A percentile compares a stretch with the other conserved stretches of the same genome.
Evolutionary conservation across 2,329 filamentous ascomycete species (phyloP).

Genomic region (Verticillium albo-atrum): DNA sequence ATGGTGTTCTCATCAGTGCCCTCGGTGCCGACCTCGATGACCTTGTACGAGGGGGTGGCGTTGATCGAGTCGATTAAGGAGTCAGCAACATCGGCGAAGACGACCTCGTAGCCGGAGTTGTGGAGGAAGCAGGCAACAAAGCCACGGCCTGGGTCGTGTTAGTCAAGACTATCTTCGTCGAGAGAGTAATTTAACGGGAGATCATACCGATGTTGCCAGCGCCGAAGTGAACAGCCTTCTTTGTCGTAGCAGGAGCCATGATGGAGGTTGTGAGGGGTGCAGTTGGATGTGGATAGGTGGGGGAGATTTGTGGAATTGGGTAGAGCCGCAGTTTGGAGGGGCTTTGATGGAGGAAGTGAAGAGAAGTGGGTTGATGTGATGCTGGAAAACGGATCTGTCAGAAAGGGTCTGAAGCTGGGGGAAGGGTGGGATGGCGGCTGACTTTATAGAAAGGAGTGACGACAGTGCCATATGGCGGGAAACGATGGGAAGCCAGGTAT

Average conservation of each 20-base stretch:
- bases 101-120: slow-evolving; percentile 90
- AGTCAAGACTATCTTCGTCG: background rate
- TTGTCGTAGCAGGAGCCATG: slow-evolving; percentile 32
- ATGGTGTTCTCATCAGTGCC: slow-evolving; percentile 79
- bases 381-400: background rate
- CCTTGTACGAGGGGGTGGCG: slow-evolving; percentile 70
- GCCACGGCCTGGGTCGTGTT: slow-evolving; percentile 51
- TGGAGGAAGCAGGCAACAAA: slow-evolving; percentile 91
- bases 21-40: slow-evolving; percentile 86
- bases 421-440: background rate
- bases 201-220: slow-evolving; percentile 73
- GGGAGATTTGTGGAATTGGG: slow-evolving; percentile 5
- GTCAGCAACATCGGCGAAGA: slow-evolving; percentile 94
- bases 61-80: slow-evolving; percentile 77
- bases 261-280: slow-evolving; percentile 17
- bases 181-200: no score
- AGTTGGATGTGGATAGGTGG: background rate
- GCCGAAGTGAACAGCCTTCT: slow-evolving; percentile 80
- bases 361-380: background rate
- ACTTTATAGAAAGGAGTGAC: slow-evolving; percentile 2
- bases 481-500: background rate
- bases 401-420: background rate
- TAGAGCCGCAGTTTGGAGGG: background rate
- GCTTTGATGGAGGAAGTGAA: background rate
- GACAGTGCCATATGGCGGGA: background rate